These are phyloP conservation scores for Bassia scoparia DNA, from an alignment of 148 eudicot species.

Conservation along the genomic window DNA sequence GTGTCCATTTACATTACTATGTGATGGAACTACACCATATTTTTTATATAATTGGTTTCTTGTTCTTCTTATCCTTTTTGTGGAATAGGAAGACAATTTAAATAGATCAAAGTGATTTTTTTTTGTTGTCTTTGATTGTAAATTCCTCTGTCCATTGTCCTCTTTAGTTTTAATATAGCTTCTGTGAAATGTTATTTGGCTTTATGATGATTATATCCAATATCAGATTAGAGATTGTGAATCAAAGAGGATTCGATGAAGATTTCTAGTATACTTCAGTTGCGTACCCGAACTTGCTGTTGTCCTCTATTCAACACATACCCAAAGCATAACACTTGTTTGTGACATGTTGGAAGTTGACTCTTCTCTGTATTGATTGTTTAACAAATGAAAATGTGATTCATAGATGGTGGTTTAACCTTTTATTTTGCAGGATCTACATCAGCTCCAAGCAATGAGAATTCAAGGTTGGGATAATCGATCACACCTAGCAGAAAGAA, in stretches of 20 bases:
- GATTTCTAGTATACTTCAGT: not conserved
- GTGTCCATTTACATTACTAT: conserved; percentile 35
- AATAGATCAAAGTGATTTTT: conserved; percentile 34
- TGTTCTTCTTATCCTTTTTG: conserved; percentile 24
- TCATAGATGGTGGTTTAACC: not conserved
- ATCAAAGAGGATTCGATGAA: not conserved
- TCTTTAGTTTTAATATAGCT: conserved; percentile 4
- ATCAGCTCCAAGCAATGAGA: conserved; percentile 13
- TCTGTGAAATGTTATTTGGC: conserved; percentile 9
- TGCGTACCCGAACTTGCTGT: not conserved
- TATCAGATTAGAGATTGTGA: conserved; percentile 8
- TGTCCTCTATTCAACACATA: not conserved
- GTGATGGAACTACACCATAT: conserved; percentile 36
- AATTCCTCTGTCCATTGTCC: conserved; percentile 18
- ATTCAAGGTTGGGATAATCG: not conserved
- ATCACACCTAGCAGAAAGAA: not conserved
- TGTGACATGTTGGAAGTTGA: not conserved
- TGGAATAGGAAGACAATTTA: conserved; percentile 23
- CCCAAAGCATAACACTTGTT: conserved; percentile 6
- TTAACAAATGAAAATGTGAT: conserved; percentile 1
- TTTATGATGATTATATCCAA: conserved; percentile 1
- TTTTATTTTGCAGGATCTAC: conserved; percentile 7
- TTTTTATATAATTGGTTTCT: conserved; percentile 35
- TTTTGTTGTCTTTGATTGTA: conserved; percentile 31
- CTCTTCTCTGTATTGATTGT: conserved; percentile 2